Conservation (phyloP, 495 filamentous ascomycete species). For the Penicillium ochrochloron region DNA sequence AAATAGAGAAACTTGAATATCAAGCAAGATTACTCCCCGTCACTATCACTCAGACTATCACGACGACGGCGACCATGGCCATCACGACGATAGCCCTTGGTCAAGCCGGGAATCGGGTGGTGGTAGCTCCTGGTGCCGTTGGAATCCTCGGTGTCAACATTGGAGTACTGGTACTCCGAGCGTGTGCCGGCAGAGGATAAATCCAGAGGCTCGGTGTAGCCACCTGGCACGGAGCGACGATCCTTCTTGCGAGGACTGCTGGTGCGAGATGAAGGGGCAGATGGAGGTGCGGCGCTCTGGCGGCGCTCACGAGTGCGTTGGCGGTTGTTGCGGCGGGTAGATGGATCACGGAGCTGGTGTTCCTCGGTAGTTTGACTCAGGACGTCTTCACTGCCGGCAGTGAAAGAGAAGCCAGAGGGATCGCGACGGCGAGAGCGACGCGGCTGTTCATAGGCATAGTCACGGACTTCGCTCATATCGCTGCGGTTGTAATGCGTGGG, state of each 20-base stretch:
- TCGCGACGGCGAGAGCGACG: slow-evolving; percentile 29
- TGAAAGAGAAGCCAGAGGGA: slow-evolving; percentile 52
- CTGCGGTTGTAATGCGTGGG: slow-evolving; percentile 56
- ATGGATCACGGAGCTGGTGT: slow-evolving; percentile 47
- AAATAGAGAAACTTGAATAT: background rate
- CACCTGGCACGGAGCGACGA: slow-evolving; percentile 46
- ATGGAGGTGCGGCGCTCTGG: slow-evolving; percentile 30
- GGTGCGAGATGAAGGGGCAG: slow-evolving; percentile 40
- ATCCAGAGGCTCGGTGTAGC: slow-evolving; percentile 62
- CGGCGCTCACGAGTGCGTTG: slow-evolving; percentile 36
- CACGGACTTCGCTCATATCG: slow-evolving; percentile 55
- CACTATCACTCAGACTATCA: slow-evolving; percentile 62
- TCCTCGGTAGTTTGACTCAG: slow-evolving; percentile 60
- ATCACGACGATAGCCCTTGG: slow-evolving; percentile 51
- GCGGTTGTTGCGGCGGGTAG: slow-evolving; percentile 41
- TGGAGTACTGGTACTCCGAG: slow-evolving; percentile 54
- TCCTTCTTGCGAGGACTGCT: slow-evolving; percentile 47
- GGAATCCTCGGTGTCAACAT: slow-evolving; percentile 57
- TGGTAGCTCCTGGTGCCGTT: slow-evolving; percentile 78
- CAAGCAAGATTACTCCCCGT: slow-evolving; percentile 32
- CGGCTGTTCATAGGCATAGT: slow-evolving; percentile 46
- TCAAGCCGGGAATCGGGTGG: slow-evolving; percentile 78
- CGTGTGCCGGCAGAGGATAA: slow-evolving; percentile 49
- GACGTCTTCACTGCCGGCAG: slow-evolving; percentile 57
- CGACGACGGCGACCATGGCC: slow-evolving; percentile 31